Base-by-base conservation (phyloP, 2,329 filamentous ascomycete species). In the Aureobasidium sp. region DNA sequence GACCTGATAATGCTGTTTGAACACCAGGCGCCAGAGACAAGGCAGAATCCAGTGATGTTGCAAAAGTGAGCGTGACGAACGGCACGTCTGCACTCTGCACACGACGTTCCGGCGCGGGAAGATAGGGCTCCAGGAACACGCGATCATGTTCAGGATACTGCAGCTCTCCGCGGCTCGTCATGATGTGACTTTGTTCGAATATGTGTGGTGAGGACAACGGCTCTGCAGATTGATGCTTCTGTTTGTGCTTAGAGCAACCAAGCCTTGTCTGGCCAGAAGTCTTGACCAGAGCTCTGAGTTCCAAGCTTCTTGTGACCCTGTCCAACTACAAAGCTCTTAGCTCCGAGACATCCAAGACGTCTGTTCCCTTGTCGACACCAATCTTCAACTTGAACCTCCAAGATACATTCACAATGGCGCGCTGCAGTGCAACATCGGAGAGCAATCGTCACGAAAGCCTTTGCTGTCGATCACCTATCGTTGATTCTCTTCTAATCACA, bases 21-120 rank as follows among this genome's bases (percentile, higher is more conserved):
- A 82, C 76, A 12, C 90, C 90, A 0, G 89, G 88, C 0, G 84
- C 77, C 24, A 91, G 77, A 1, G 90, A 81, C 47, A 94, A 77
- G 51, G 83, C 80, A 35, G 86, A 85, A 71, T 97, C 91, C 60
- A 98, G 84, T 3, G 90, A 96, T 6, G 85, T 86, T 19, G 93
- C 91, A 69, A 90, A 97, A 11, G 91, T 96, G 35, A 96, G 76
- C 2, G 90, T 96, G 45, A 89, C 78, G 65, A 77, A 76, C 6
- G 77, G 78, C 21, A 55, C 45, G 35, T 29, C 21, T 19, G 38
- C 17, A 11, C 19, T 7, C 22, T 37, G n/a, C 4, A 40, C 17
- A 12, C 14, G 32, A 39, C 29, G 22, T 10, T 48, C 17, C 3
- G 27, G 10, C 12, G 8, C 55, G 45, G 64, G 60, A 16, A 82